Evolutionary conservation across 2,329 filamentous ascomycete species (phyloP).

Genomic region (Beauveria varroae): DNA sequence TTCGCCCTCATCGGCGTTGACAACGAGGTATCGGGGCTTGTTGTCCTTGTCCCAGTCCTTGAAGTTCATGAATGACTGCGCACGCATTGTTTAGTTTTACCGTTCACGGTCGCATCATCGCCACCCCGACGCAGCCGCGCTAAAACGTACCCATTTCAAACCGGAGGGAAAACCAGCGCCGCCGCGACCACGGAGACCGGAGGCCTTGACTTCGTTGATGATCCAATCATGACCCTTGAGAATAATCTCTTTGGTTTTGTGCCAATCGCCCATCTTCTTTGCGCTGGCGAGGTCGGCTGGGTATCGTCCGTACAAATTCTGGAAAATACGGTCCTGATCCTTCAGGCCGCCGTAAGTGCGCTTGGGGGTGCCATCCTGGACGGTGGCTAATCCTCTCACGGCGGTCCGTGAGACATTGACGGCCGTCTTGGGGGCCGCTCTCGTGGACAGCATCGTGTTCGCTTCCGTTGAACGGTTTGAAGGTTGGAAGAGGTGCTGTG

Average conservation of each 20-base stretch:
- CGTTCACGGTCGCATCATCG: slow-evolving; percentile 7
- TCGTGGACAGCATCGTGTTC: slow-evolving; percentile 37
- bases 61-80: slow-evolving; percentile 98
- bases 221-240: slow-evolving; percentile 98
- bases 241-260: slow-evolving; percentile 98
- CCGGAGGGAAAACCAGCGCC: slow-evolving; percentile 97
- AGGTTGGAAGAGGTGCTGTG: slow-evolving; percentile 23
- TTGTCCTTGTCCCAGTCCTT: slow-evolving; percentile 98
- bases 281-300: slow-evolving; percentile 87
- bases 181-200: slow-evolving; percentile 88
- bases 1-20: slow-evolving; percentile 98
- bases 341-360: slow-evolving; percentile 76
- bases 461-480: slow-evolving; percentile 23
- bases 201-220: slow-evolving; percentile 94
- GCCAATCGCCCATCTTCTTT: slow-evolving; percentile 98
- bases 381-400: slow-evolving; percentile 69
- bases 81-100: slow-evolving; percentile 16
- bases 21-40: slow-evolving; percentile 91
- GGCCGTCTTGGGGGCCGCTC: slow-evolving; percentile 32
- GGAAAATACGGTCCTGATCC: slow-evolving; percentile 98
- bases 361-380: slow-evolving; percentile 65
- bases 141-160: slow-evolving; percentile 83
- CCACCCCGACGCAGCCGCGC: slow-evolving; percentile 7
- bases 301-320: slow-evolving; percentile 93
- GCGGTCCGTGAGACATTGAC: slow-evolving; percentile 35